Conservation (phyloP, 305 asterid species). For the Solanum aculeatissimum region DNA sequence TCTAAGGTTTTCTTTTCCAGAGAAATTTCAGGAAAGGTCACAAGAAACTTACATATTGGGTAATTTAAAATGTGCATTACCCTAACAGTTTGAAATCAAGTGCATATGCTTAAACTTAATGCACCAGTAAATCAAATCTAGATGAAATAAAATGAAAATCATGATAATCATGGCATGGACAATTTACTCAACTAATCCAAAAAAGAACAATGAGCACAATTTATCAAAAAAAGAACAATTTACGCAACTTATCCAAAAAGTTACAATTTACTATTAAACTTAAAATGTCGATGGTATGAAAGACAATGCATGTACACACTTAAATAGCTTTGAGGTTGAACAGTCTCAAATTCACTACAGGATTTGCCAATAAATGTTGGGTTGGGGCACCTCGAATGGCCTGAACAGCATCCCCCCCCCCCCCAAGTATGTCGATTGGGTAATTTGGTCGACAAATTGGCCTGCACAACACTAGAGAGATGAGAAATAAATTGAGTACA, state of each 20-base stretch:
- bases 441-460: neutral
- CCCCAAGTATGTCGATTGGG: neutral
- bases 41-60: neutral
- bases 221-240: neutral
- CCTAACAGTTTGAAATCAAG: neutral
- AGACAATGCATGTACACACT: neutral
- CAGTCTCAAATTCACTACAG: neutral
- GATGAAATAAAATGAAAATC: neutral
- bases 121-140: neutral
- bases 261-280: neutral
- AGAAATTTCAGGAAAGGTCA: neutral
- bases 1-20: neutral
- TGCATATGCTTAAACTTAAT: neutral
- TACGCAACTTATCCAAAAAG: neutral
- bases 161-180: neutral
- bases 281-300: neutral
- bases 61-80: neutral
- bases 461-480: neutral
- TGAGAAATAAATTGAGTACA: neutral
- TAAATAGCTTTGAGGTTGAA: neutral
- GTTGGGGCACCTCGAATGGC: neutral
- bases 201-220: neutral
- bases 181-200: neutral
- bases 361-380: neutral
- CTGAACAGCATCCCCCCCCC: neutral